phyloP scores from a whole-genome alignment of 2,329 filamentous ascomycete species.

The Talaromyces sp. region DNA sequence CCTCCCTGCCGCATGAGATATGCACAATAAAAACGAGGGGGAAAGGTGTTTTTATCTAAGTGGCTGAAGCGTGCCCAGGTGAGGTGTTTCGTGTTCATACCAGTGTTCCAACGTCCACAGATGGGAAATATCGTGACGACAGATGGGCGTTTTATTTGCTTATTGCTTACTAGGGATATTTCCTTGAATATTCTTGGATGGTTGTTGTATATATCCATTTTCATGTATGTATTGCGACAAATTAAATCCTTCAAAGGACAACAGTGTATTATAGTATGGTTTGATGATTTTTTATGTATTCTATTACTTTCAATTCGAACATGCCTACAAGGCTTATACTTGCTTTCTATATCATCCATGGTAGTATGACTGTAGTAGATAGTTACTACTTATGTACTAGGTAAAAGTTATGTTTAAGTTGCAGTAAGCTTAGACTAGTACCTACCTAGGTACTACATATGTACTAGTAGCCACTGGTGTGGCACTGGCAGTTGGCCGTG shows the following conservation, averaged over 20 bases:
- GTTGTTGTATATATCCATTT: slow-evolving; percentile 13
- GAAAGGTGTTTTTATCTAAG: slow-evolving; percentile 3
- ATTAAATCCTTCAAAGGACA: background rate
- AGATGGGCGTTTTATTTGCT: slow-evolving; percentile 4
- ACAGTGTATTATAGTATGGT: background rate
- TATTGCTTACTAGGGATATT: background rate
- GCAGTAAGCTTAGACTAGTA: no score
- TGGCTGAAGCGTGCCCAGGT: no score
- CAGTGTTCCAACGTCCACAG: background rate
- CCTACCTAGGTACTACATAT: no score
- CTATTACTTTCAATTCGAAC: no score
- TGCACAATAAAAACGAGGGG: slow-evolving; percentile 2
- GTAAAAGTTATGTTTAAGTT: no score
- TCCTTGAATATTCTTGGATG: background rate
- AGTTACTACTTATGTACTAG: no score
- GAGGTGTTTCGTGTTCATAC: no score
- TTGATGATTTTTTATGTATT: background rate
- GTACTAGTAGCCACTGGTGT: no score
- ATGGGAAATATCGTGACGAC: slow-evolving; percentile 6
- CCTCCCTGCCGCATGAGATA: background rate
- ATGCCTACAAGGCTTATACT: no score
- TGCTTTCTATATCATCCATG: no score
- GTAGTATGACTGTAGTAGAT: no score
- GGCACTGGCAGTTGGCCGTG: no score
- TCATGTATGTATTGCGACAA: slow-evolving; percentile 5